Percentiles rank a stretch among this genome's conserved stretches.
phyloP scores from a whole-genome alignment of 2,329 filamentous ascomycete genomes.

The Zymoseptoria tritici region DNA sequence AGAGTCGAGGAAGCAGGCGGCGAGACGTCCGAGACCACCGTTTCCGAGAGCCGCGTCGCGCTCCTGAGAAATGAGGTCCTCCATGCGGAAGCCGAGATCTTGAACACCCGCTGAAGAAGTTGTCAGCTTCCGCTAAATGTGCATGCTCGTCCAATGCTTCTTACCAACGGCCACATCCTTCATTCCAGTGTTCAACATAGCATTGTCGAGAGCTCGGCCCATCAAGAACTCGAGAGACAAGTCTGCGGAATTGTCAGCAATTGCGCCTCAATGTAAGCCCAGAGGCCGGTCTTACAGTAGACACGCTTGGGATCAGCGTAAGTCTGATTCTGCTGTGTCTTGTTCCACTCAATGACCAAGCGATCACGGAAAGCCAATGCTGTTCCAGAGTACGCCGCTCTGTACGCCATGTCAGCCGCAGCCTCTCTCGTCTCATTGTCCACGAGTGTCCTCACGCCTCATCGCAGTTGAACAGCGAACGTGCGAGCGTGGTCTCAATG shows the following conservation, averaged over 20 bases:
- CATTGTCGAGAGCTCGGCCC: slow-evolving; percentile 94
- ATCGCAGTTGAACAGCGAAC: slow-evolving; percentile 97
- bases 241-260: slow-evolving; percentile 41
- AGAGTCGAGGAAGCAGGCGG: slow-evolving; percentile 95
- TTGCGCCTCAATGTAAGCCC: background rate
- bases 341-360: slow-evolving; percentile 93
- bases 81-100: slow-evolving; percentile 92
- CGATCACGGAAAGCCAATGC: slow-evolving; percentile 89
- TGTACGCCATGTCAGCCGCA: slow-evolving; percentile 20
- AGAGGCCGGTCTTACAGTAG: slow-evolving; percentile 56
- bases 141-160: slow-evolving; percentile 21
- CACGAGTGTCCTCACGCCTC: slow-evolving; percentile 48
- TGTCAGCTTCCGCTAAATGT: slow-evolving; percentile 11
- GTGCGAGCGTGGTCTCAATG: slow-evolving; percentile 91
- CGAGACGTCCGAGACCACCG: slow-evolving; percentile 86
- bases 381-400: slow-evolving; percentile 83
- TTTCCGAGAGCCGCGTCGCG: slow-evolving; percentile 95
- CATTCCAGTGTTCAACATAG: slow-evolving; percentile 89
- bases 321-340: slow-evolving; percentile 93
- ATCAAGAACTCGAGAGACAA: slow-evolving; percentile 96
- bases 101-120: slow-evolving; percentile 60
- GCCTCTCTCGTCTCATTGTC: background rate
- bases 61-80: slow-evolving; percentile 90
- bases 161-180: slow-evolving; percentile 76
- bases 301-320: slow-evolving; percentile 84